Evolutionary conservation across 768 basidiomycete species (phyloP).

Genomic region (Lactarius trivialis): DNA sequence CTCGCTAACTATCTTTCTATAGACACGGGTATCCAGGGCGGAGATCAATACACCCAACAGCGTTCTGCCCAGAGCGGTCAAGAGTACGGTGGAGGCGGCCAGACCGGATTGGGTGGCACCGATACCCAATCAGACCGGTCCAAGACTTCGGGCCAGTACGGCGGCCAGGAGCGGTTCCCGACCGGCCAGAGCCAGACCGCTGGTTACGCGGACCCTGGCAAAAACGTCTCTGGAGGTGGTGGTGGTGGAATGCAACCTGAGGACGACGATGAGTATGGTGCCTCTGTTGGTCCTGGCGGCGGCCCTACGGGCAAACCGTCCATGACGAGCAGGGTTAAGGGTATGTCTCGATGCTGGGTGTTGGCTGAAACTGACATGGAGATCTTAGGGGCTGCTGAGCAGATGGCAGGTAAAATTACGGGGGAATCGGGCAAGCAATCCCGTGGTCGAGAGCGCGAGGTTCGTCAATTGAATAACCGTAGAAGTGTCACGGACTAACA

Average conservation of each 20-base stretch:
- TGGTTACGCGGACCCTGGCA: neutral
- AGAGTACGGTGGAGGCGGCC: neutral
- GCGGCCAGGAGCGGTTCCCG: neutral
- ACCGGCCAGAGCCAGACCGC: neutral
- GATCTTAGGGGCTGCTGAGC: slow-evolving; percentile 17
- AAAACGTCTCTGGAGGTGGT: neutral
- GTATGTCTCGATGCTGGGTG: slow-evolving; percentile 8
- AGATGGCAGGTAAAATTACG: slow-evolving; percentile 9
- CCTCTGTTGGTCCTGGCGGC: neutral
- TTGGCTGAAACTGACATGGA: neutral
- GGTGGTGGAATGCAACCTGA: neutral
- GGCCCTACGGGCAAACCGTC: slow-evolving; percentile 3
- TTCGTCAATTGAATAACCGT: neutral
- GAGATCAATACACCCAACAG: neutral
- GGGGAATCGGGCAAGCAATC: slow-evolving; percentile 11
- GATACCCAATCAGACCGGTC: neutral
- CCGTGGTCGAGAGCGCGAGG: slow-evolving; percentile 21
- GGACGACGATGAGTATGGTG: neutral
- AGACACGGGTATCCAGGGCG: neutral
- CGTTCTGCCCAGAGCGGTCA: neutral
- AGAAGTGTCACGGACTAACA: neutral
- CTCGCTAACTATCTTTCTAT: neutral
- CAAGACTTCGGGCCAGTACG: slow-evolving; percentile 2
- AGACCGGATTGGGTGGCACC: neutral
- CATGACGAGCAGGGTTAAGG: slow-evolving; percentile 9